Conservation (phyloP, 1,139 yeast species). For the Yamadazyma pseudoaaseri region DNA sequence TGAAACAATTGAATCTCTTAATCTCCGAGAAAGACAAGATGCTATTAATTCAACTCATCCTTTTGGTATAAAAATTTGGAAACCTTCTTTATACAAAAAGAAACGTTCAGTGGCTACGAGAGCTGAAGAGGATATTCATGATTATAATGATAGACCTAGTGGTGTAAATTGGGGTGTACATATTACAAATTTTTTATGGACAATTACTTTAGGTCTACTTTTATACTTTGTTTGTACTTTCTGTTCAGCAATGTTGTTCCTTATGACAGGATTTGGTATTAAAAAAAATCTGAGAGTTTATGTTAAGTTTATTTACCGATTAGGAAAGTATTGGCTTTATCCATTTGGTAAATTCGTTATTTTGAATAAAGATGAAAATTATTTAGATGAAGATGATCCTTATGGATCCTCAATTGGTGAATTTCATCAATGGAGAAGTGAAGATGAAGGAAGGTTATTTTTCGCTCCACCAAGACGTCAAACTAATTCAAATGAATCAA, state of each 20-base stretch:
- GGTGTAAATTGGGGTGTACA: slow-evolving; percentile 62
- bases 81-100: slow-evolving; percentile 93
- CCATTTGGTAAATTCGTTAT: slow-evolving; percentile 93
- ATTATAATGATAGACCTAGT: slow-evolving; percentile 50
- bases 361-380: slow-evolving; percentile 73
- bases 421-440: slow-evolving; percentile 85
- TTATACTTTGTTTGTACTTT: slow-evolving; percentile 51
- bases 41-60: slow-evolving; percentile 98
- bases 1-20: slow-evolving; percentile 72
- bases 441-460: slow-evolving; percentile 68
- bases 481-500: slow-evolving; percentile 35
- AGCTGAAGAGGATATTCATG: slow-evolving; percentile 94
- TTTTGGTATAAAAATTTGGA: slow-evolving; percentile 97
- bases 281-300: slow-evolving; percentile 47
- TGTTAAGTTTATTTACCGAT: slow-evolving; percentile 55
- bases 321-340: slow-evolving; percentile 69
- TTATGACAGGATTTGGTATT: slow-evolving; percentile 49
- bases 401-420: slow-evolving; percentile 86
- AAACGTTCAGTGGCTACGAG: slow-evolving; percentile 86
- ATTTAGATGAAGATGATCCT: slow-evolving; percentile 81
- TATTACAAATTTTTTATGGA: slow-evolving; percentile 77
- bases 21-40: slow-evolving; percentile 89
- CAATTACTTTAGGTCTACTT: slow-evolving; percentile 65
- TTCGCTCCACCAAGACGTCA: slow-evolving; percentile 63
- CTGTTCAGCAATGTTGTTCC: slow-evolving; percentile 43